These are phyloP conservation scores for Phlebopus sp. DNA, from an alignment of 1,284 basidiomycete genomes.

Conservation along the genomic window DNA sequence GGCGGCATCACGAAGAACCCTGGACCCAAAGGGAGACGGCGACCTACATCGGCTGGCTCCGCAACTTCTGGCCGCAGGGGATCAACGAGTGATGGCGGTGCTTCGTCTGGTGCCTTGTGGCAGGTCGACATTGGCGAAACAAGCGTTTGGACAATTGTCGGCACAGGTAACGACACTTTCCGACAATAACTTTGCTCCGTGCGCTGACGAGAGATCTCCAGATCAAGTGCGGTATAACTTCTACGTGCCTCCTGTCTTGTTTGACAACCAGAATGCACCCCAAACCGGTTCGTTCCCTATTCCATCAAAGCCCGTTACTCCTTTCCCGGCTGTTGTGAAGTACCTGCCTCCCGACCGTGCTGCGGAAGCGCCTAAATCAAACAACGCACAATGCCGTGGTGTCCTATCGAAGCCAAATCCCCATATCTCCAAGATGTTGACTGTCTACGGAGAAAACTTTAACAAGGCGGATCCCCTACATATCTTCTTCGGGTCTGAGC, in stretches of 20 bases:
- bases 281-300: slow-evolving; percentile 69
- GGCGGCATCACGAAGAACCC: slow-evolving; percentile 61
- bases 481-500: slow-evolving; percentile 88
- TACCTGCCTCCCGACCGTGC: slow-evolving; percentile 83
- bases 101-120: slow-evolving; percentile 79
- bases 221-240: slow-evolving; percentile 90
- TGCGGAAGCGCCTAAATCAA: slow-evolving; percentile 67
- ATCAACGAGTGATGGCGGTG: slow-evolving; percentile 59
- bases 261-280: slow-evolving; percentile 68
- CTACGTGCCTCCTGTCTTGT: slow-evolving; percentile 83
- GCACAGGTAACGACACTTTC: slow-evolving; percentile 58
- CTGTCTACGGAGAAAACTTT: slow-evolving; percentile 90
- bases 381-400: slow-evolving; percentile 60
- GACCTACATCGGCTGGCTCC: slow-evolving; percentile 73
- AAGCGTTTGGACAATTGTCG: slow-evolving; percentile 91
- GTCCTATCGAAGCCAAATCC: slow-evolving; percentile 71
- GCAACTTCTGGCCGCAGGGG: slow-evolving; percentile 62
- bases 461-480: slow-evolving; percentile 72
- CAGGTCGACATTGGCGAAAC: slow-evolving; percentile 86
- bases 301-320: slow-evolving; percentile 80
- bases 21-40: slow-evolving; percentile 59
- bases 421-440: slow-evolving; percentile 73
- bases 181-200: slow-evolving; percentile 1
- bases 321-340: slow-evolving; percentile 81
- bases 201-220: slow-evolving; percentile 27